phyloP scores from a whole-genome alignment of 495 filamentous ascomycete genomes.

The Daldinia caldariorum region DNA sequence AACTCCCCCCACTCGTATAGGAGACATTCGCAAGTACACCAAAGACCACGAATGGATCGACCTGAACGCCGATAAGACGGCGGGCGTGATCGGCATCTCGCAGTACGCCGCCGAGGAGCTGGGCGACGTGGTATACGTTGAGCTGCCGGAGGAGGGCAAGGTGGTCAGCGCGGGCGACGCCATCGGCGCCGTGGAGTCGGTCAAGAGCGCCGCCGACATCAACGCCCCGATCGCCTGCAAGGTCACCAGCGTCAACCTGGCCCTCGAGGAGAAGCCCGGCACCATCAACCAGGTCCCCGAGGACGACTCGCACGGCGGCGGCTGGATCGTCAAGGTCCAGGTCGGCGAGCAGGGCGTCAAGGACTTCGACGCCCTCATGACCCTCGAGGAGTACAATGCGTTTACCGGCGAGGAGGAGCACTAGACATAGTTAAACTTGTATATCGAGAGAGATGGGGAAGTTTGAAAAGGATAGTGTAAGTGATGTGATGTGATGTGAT shows the following conservation, averaged over 20 bases:
- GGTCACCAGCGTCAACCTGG: constrained; percentile 73
- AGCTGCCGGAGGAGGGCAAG: constrained; percentile 76
- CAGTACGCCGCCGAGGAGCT: constrained; percentile 88
- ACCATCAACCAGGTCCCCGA: constrained; percentile 84
- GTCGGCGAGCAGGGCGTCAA: constrained; percentile 67
- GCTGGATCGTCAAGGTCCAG: constrained; percentile 91
- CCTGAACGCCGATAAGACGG: constrained; percentile 76
- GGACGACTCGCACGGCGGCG: constrained; percentile 75
- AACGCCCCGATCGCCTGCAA: constrained; percentile 83
- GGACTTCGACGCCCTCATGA: constrained; percentile 81
- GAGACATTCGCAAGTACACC: constrained; percentile 85
- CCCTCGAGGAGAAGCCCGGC: constrained; percentile 83
- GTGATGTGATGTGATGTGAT: neutral
- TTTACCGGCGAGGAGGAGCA: constrained; percentile 62
- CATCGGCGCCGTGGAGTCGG: constrained; percentile 94
- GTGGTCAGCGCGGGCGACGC: constrained; percentile 75
- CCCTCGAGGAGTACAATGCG: constrained; percentile 73
- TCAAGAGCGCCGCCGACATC: constrained; percentile 97
- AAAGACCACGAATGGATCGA: constrained; percentile 99
- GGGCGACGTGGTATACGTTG: constrained; percentile 96
- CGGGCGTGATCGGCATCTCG: constrained; percentile 82
- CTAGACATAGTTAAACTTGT: constrained; percentile 6
- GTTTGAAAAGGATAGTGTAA: neutral
- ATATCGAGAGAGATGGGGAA: neutral
- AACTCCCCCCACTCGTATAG: constrained; percentile 40